Base-by-base conservation (phyloP, 2,329 filamentous ascomycete genomes). In the Talaromyces islandicus region DNA sequence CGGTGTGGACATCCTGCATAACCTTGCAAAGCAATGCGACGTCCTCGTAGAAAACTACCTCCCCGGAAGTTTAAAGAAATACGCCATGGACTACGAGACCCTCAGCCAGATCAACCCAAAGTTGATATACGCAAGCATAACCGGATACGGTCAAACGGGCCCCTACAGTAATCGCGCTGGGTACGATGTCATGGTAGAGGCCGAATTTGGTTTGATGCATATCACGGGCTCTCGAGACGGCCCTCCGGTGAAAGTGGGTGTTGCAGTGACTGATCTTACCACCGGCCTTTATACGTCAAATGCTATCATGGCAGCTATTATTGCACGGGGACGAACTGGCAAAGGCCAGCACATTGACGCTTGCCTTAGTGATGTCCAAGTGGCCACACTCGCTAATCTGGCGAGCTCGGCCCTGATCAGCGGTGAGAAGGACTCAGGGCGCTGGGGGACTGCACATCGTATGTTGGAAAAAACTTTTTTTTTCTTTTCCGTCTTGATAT, bases 171-270 rank as follows among this genome's bases (percentile, higher is more conserved):
- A 87, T 64, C 84, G 94, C 14, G 92, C 94, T 3, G 94, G 94
- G 4, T 99, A 99, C 80, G 94, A 99, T 75, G 94, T 99, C 66
- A 99, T 99, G 93, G 93, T 99, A 11, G 94, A 99, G 79, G 94
- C 94, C 62, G 94, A 97, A 73, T 92, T 99, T 77, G 94, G 94
- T 0, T 78, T 99, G 60, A 99, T 99, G 94, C 94, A 99, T 77
- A 97, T 99, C 68, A 99, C 94, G 0, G 94, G 94, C 32, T 84
- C 85, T 63, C 84, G 92, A 59, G 89, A 96, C 68, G 92, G 93
- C 0, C 89, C 92, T 1, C 94, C 94, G 0, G 94, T 97, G 43
- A 99, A 99, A 77, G 94, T 99, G 2, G 94, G 94, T 19, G 94
- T 99, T 2, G 94, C 94, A 1, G 94, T 99, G 3, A 97, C 94